These are phyloP conservation scores for Cyclanthera cordifolia DNA, from an alignment of 306 rosid genomes.

Conservation along the genomic window DNA sequence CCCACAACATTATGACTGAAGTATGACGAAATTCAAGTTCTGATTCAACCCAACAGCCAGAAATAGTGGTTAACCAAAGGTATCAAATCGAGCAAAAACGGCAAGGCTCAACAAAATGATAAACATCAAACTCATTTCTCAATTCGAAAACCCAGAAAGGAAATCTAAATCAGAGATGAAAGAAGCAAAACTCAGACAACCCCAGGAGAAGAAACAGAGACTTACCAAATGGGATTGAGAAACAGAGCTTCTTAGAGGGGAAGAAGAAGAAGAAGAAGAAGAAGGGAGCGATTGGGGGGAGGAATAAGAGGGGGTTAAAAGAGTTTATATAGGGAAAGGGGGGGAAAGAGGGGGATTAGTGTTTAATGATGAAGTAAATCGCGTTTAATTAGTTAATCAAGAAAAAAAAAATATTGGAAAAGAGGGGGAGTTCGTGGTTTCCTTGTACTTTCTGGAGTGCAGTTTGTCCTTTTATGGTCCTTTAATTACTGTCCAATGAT, in stretches of 20 bases:
- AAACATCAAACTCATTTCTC: neutral
- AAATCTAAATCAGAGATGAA: neutral
- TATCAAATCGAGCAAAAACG: neutral
- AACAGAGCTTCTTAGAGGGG: neutral
- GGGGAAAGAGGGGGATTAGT: neutral
- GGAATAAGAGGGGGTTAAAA: slow-evolving; percentile 19
- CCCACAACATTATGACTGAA: neutral
- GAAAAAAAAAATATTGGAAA: neutral
- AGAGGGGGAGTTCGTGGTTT: neutral
- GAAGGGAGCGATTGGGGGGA: too few relatives aligned
- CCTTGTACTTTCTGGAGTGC: slow-evolving; percentile 3
- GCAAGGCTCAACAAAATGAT: too few relatives aligned
- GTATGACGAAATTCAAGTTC: neutral
- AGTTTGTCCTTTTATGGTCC: slow-evolving; percentile 11
- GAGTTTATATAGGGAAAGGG: slow-evolving; percentile 13
- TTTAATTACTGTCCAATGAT: neutral
- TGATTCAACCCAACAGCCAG: neutral
- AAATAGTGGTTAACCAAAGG: neutral
- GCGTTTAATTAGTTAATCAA: slow-evolving; percentile 3
- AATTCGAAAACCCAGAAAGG: neutral
- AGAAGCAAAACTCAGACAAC: neutral
- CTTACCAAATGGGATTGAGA: slow-evolving; percentile 3
- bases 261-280: slow-evolving; percentile 12
- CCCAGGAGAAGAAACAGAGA: neutral
- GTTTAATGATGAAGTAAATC: neutral